These are phyloP conservation scores for Monosporozyma unispora DNA, from an alignment of 805 yeast species.

Conservation along the genomic window DNA sequence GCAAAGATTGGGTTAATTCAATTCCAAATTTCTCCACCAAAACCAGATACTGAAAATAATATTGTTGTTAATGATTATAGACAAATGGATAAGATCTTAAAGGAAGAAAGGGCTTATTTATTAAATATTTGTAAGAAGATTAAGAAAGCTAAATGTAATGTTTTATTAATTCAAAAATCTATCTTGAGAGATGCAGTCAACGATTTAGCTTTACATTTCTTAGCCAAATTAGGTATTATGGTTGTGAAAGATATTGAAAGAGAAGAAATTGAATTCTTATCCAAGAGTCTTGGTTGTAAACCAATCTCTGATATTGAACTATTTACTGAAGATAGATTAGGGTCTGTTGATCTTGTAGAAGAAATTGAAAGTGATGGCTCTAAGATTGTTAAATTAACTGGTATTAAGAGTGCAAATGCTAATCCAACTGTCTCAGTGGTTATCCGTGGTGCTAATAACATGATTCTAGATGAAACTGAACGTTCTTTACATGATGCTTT, in stretches of 20 bases:
- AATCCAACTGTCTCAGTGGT: conserved; percentile 72
- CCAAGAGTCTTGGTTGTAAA: conserved; percentile 77
- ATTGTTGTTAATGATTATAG: conserved; percentile 96
- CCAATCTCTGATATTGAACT: conserved; percentile 94
- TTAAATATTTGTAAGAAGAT: conserved; percentile 92
- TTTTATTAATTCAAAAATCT: conserved; percentile 82
- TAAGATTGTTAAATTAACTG: conserved; percentile 79
- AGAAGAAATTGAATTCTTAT: conserved; percentile 89
- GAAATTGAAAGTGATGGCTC: conserved; percentile 86
- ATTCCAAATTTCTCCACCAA: conserved; percentile 93
- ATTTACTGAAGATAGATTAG: conserved; percentile 87
- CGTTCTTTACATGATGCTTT: conserved; percentile 95
- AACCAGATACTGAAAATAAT: conserved; percentile 96
- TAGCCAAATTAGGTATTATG: conserved; percentile 86
- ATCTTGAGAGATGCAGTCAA: conserved; percentile 90
- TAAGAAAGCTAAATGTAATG: conserved; percentile 95
- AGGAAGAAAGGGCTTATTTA: conserved; percentile 94
- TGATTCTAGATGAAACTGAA: conserved; percentile 91
- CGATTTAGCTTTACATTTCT: conserved; percentile 88
- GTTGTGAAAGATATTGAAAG: conserved; percentile 93
- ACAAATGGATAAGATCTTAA: conserved; percentile 97
- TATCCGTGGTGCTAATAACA: conserved; percentile 88
- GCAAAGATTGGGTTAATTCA: conserved; percentile 85
- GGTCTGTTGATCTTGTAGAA: conserved; percentile 85
- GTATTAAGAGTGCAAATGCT: conserved; percentile 42